Evolutionary conservation across 306 rosid genomes (phyloP).

Genomic region (Pterocarpus santalinus): DNA sequence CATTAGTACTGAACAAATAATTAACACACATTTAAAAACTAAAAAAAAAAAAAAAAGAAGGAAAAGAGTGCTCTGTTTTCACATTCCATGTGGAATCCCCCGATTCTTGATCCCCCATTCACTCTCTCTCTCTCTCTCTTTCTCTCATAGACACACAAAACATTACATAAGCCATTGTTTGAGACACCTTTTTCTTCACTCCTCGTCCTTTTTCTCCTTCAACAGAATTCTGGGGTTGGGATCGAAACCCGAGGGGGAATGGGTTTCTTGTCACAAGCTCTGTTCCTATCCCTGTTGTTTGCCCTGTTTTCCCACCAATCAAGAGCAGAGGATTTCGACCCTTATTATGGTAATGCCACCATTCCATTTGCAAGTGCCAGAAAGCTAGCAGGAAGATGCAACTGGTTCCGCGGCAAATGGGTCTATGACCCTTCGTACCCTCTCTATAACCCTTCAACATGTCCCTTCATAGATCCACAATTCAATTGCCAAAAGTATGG

Average conservation of each 20-base stretch:
- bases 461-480: slow-evolving; percentile 93
- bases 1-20: too few species aligned
- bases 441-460: slow-evolving; percentile 70
- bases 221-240: slow-evolving; percentile 24
- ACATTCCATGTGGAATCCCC: slow-evolving; percentile 48
- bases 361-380: slow-evolving; percentile 29
- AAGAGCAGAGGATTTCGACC: slow-evolving; percentile 51
- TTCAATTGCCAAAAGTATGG: slow-evolving; percentile 92
- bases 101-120: background rate
- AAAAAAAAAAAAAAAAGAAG: background rate
- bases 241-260: slow-evolving; percentile 70
- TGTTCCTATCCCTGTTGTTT: slow-evolving; percentile 45
- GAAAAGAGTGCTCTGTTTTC: slow-evolving; percentile 30
- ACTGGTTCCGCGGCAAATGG: slow-evolving; percentile 73
- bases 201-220: slow-evolving; percentile 48
- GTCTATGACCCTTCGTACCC: slow-evolving; percentile 85
- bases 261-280: slow-evolving; percentile 60
- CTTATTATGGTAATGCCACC: slow-evolving; percentile 34
- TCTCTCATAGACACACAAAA: background rate
- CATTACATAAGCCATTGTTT: slow-evolving; percentile 60
- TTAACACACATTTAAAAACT: background rate
- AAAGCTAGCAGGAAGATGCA: slow-evolving; percentile 73
- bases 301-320: slow-evolving; percentile 55
- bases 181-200: slow-evolving; percentile 59
- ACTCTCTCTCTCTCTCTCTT: slow-evolving; percentile 14